A percentile compares a stretch with the other conserved stretches of the same genome.
These are phyloP conservation scores for Medakamo hakoo DNA, from an alignment of 139 green algal genomes.

Conservation along the genomic window DNA sequence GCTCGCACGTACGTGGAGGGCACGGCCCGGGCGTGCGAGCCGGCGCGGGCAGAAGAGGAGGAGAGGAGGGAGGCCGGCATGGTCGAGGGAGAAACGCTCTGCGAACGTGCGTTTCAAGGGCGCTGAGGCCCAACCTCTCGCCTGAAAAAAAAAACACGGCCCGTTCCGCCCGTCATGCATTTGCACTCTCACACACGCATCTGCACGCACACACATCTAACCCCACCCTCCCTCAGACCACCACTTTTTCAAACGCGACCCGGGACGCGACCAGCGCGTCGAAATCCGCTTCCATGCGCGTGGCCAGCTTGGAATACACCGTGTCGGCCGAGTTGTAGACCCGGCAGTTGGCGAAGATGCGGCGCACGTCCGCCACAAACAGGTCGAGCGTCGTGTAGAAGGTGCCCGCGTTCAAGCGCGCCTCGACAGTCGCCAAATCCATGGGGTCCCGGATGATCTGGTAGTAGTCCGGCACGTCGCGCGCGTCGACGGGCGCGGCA, in stretches of 20 bases:
- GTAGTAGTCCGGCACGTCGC: conserved; percentile 90
- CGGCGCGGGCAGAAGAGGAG: no score
- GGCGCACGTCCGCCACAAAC: conserved; percentile 73
- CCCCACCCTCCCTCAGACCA: background rate
- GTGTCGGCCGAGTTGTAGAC: conserved; percentile 79
- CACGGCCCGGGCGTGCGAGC: no score
- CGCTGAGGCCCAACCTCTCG: no score
- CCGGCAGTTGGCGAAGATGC: conserved; percentile 67
- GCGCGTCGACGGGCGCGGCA: conserved; percentile 40
- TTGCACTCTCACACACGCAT: no score
- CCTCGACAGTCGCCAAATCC: conserved; percentile 52
- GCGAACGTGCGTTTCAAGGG: no score
- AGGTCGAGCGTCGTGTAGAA: conserved; percentile 91
- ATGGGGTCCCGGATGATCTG: conserved; percentile 68
- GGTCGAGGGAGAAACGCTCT: no score
- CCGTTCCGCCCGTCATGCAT: no score
- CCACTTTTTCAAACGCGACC: background rate
- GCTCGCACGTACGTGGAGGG: no score
- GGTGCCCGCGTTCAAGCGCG: conserved; percentile 23
- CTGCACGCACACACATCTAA: no score
- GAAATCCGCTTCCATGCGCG: conserved; percentile 33
- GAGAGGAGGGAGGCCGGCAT: no score
- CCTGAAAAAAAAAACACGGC: no score
- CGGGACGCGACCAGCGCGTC: conserved; percentile 4
- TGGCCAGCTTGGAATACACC: conserved; percentile 67